A percentile compares a stretch with the other conserved stretches of the same genome.
Conservation (phyloP, 192 early-diverging fungal genomes). For the Tieghemiomyces parasiticus region DNA sequence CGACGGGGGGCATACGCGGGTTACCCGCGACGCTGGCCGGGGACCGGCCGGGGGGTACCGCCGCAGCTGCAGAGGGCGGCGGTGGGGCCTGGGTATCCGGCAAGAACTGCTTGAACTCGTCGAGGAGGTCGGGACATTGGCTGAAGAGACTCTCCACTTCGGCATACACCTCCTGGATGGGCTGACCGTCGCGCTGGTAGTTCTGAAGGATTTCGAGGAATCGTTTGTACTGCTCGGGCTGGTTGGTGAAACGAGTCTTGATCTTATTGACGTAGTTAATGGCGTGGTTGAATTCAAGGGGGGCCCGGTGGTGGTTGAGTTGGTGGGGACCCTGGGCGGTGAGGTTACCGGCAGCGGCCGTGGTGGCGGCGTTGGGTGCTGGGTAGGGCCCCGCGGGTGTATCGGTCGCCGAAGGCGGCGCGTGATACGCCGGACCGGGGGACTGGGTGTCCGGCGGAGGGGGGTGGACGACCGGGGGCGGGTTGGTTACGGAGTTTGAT, state of each 20-base stretch:
- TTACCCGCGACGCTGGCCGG: conserved; percentile 14
- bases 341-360: background rate
- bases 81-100: conserved; percentile 44
- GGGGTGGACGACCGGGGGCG: no score
- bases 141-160: conserved; percentile 87
- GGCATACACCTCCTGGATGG: conserved; percentile 93
- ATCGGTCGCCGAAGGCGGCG: background rate
- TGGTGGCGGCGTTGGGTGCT: no score
- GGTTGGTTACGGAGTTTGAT: background rate
- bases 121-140: conserved; percentile 72
- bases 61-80: no score
- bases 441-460: background rate
- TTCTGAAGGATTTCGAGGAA: conserved; percentile 96
- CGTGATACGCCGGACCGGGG: background rate
- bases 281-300: conserved; percentile 95
- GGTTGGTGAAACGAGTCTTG: conserved; percentile 85
- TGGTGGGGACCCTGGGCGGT: conserved; percentile 4
- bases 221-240: conserved; percentile 94
- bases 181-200: conserved; percentile 91
- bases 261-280: conserved; percentile 99
- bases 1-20: conserved; percentile 40
- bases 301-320: conserved; percentile 36
- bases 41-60: background rate
- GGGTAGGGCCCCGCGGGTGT: no score
- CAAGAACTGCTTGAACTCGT: conserved; percentile 97